phyloP scores from a whole-genome alignment of 129 eudicot species.

The Chrysanthemum seticuspe region DNA sequence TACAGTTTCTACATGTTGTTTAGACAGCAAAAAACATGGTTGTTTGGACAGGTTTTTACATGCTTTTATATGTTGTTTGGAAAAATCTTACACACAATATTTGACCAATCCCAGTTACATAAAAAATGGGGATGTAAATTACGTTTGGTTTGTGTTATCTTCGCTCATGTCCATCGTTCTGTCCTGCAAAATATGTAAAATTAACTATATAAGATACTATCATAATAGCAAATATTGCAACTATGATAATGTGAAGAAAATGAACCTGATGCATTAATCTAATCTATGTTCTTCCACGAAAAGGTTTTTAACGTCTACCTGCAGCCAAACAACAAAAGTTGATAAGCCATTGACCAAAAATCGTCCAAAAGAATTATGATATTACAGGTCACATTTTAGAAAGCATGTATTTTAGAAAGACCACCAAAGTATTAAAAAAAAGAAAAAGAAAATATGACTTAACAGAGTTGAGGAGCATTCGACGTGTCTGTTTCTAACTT shows the following conservation, averaged over 20 bases:
- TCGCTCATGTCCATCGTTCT: constrained; percentile 79
- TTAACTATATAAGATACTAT: constrained; percentile 17
- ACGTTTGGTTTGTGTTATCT: constrained; percentile 80
- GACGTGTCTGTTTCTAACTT: no score
- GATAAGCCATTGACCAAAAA: neutral
- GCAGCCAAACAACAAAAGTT: constrained; percentile 29
- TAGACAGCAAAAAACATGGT: no score
- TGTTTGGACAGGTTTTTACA: no score
- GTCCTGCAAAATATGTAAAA: constrained; percentile 53
- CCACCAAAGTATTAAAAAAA: no score
- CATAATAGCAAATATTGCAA: constrained; percentile 19
- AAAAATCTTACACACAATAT: neutral
- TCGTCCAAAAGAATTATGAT: neutral
- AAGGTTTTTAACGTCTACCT: constrained; percentile 85
- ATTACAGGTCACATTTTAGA: neutral
- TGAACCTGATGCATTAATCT: constrained; percentile 83
- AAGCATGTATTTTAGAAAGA: no score
- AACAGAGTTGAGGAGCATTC: no score
- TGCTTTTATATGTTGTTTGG: no score
- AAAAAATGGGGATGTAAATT: constrained; percentile 14
- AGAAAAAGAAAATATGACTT: no score
- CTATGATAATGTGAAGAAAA: constrained; percentile 13
- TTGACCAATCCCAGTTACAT: neutral
- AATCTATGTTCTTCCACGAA: constrained; percentile 73
- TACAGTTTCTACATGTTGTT: no score